Conservation (phyloP, 352 stramenopile species). For the Phytopythium cucurbitacearum region DNA sequence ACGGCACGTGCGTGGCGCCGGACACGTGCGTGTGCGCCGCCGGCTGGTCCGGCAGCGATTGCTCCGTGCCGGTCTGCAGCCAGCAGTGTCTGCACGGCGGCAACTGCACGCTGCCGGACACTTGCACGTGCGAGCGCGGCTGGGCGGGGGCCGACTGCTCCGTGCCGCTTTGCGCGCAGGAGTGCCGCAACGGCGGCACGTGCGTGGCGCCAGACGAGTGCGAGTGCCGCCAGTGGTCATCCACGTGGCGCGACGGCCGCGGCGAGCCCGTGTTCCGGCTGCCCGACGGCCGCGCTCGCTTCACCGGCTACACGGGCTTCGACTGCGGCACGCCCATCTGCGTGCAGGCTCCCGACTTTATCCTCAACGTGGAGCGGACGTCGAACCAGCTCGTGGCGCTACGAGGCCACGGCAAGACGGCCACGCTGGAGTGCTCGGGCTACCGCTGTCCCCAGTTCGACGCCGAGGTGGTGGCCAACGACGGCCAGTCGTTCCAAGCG, state of each 20-base stretch:
- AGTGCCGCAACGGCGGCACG: conserved; percentile 84
- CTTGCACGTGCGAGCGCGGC: conserved; percentile 88
- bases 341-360: conserved; percentile 87
- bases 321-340: conserved; percentile 97
- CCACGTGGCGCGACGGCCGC: conserved; percentile 88
- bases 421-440: conserved; percentile 33
- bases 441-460: conserved; percentile 83
- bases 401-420: conserved; percentile 50
- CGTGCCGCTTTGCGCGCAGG: conserved; percentile 88
- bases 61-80: conserved; percentile 66
- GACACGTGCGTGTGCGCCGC: conserved; percentile 74
- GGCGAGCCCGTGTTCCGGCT: conserved; percentile 90
- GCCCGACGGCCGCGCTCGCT: conserved; percentile 80
- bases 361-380: conserved; percentile 73
- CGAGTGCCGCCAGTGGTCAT: conserved; percentile 86
- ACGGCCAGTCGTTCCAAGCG: conserved; percentile 92
- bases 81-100: conserved; percentile 77
- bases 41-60: conserved; percentile 81
- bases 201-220: conserved; percentile 86
- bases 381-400: conserved; percentile 41
- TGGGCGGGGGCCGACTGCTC: conserved; percentile 89
- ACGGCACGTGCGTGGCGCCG: conserved; percentile 91
- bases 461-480: conserved; percentile 88
- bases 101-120: conserved; percentile 91
- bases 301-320: conserved; percentile 94